Conservation (phyloP, 495 filamentous ascomycete genomes). For the Podospora conica region DNA sequence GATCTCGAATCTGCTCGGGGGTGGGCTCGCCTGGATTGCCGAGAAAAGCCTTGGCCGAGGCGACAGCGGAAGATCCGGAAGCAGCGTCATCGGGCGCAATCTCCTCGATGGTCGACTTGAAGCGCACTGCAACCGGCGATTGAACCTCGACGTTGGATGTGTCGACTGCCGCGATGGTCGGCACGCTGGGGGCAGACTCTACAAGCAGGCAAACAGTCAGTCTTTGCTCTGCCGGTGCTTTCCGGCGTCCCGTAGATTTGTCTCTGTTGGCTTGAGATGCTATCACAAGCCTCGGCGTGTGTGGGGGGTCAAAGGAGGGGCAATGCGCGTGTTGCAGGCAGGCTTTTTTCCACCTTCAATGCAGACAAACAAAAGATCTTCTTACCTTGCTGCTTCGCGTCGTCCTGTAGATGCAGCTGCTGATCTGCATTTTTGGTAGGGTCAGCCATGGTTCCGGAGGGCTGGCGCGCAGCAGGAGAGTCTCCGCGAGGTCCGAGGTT, state of each 20-base stretch:
- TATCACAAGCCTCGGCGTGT: background rate
- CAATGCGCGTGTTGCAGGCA: background rate
- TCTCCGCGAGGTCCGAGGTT: background rate
- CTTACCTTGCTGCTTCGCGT: background rate
- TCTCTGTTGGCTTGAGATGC: background rate
- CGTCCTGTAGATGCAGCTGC: background rate
- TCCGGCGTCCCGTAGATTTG: background rate
- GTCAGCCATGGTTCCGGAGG: background rate
- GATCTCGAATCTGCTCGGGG: slow-evolving; percentile 60
- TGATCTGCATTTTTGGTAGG: background rate
- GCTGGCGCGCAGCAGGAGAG: background rate
- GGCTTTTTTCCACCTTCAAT: slow-evolving; percentile 8
- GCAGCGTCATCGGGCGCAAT: slow-evolving; percentile 52
- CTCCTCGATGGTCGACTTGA: slow-evolving; percentile 68
- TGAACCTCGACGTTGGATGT: slow-evolving; percentile 18
- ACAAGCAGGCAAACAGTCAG: background rate
- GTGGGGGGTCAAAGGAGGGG: slow-evolving; percentile 24
- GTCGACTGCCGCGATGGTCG: slow-evolving; percentile 1
- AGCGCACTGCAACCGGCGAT: slow-evolving; percentile 57
- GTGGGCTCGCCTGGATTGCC: slow-evolving; percentile 36
- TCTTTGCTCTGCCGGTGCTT: background rate
- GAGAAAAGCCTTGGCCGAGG: slow-evolving; percentile 11
- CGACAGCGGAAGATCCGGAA: slow-evolving; percentile 20
- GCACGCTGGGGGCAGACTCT: background rate
- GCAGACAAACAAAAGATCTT: background rate